A percentile compares a stretch with the other conserved stretches of the same genome.
phyloP scores from a whole-genome alignment of 192 early-diverging fungal species.

The Entophlyctis luteolus region DNA sequence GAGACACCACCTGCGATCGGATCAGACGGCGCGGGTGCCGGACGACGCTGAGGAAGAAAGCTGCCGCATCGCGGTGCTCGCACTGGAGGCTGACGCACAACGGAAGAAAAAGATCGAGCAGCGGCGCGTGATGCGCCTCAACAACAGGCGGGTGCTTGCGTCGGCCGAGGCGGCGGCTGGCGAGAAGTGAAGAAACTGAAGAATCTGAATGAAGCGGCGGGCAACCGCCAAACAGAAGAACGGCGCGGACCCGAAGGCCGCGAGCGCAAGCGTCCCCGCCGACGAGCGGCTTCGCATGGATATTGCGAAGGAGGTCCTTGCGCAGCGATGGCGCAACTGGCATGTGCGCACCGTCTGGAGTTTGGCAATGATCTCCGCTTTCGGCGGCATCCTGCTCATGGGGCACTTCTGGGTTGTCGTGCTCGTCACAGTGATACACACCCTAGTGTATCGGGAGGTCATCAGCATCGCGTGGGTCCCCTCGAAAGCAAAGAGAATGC shows the following conservation, averaged over 20 bases:
- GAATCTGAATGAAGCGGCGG: too few species aligned
- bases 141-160: too few species aligned
- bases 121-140: too few species aligned
- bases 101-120: too few species aligned
- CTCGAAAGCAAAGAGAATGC: conserved; percentile 76
- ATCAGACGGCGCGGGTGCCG: not conserved
- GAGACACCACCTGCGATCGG: conserved; percentile 5
- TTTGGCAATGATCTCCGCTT: conserved; percentile 83
- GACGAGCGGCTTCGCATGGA: not conserved
- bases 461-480: conserved; percentile 81
- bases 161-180: too few species aligned
- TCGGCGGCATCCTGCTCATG: conserved; percentile 55
- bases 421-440: conserved; percentile 78
- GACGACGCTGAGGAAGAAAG: not conserved
- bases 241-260: too few species aligned
- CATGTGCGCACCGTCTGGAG: conserved; percentile 79
- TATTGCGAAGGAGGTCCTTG: conserved; percentile 22
- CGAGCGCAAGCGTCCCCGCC: too few species aligned
- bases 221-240: too few species aligned
- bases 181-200: too few species aligned
- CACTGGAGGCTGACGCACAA: too few species aligned
- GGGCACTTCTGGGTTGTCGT: conserved; percentile 84
- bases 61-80: too few species aligned
- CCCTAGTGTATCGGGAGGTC: conserved; percentile 88
- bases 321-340: conserved; percentile 52